These are phyloP conservation scores for Apostasia shenzhenica DNA, from an alignment of 106 monocot species.

Conservation along the genomic window DNA sequence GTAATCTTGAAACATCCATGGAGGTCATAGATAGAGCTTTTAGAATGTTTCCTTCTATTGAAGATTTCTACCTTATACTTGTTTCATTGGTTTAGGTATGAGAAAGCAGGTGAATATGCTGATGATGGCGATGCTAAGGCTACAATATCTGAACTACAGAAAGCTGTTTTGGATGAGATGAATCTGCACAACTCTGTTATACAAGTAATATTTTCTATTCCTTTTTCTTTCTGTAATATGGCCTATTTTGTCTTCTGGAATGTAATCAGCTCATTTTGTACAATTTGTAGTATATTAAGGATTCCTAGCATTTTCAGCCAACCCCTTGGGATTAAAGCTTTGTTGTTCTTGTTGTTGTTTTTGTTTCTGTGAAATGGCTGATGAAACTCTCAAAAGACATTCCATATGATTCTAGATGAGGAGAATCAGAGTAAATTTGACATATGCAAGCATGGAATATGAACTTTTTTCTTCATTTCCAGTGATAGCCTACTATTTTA, in stretches of 20 bases:
- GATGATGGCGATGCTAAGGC: slow-evolving; percentile 74
- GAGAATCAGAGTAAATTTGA: too few relatives aligned
- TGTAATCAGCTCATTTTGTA: background rate
- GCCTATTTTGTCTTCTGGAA: background rate
- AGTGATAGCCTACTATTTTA: too few relatives aligned
- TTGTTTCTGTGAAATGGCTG: background rate
- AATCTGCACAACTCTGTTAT: slow-evolving; percentile 46
- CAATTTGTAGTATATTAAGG: background rate
- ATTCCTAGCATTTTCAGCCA: too few relatives aligned
- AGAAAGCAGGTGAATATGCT: slow-evolving; percentile 69
- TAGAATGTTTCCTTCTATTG: background rate
- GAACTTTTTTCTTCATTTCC: too few relatives aligned
- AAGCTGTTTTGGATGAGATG: slow-evolving; percentile 32
- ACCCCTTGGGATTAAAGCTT: too few relatives aligned
- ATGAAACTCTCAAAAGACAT: background rate
- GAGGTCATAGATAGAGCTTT: background rate
- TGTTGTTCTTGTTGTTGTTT: background rate
- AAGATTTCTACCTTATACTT: background rate
- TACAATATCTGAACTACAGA: slow-evolving; percentile 37
- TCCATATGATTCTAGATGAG: background rate
- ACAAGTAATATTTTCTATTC: slow-evolving; percentile 20
- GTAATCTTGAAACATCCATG: background rate
- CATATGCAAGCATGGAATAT: too few relatives aligned
- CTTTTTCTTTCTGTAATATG: background rate
- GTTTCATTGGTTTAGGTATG: slow-evolving; percentile 48